These are phyloP conservation scores for Stachybotrys chlorohalonatus DNA, from an alignment of 2,329 filamentous ascomycete species.

Conservation along the genomic window DNA sequence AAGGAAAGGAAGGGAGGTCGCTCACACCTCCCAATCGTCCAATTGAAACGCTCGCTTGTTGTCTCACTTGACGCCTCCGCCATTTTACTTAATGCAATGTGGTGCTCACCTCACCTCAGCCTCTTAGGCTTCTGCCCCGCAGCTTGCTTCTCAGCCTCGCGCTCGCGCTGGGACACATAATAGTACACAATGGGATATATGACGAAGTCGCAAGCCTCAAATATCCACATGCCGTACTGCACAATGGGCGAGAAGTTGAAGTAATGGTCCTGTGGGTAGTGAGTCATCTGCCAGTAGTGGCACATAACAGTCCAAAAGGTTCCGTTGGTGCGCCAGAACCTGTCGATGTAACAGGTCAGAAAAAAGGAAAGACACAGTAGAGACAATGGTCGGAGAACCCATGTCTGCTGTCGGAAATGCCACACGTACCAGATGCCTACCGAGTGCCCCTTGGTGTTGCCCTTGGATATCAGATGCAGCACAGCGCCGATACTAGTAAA, in stretches of 20 bases:
- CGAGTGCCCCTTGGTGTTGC: not conserved
- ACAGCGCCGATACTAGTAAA: not conserved
- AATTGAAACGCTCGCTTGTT: too few species aligned
- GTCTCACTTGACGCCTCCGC: too few species aligned
- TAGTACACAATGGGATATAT: not conserved
- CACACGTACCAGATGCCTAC: not conserved
- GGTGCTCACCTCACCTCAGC: not conserved
- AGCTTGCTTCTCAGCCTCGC: not conserved
- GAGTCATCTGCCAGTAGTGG: not conserved
- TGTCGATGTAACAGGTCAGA: not conserved
- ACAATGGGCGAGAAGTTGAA: not conserved
- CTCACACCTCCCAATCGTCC: too few species aligned
- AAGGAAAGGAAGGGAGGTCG: too few species aligned
- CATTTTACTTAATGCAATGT: too few species aligned
- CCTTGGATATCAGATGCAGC: not conserved
- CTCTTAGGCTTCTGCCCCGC: conserved; percentile 7
- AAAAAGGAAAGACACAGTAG: not conserved
- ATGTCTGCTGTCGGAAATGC: not conserved
- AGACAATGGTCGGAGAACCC: not conserved
- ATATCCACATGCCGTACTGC: not conserved
- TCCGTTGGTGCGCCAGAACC: not conserved
- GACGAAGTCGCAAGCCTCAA: not conserved
- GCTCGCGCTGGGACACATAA: not conserved
- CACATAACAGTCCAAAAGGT: not conserved
- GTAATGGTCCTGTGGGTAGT: not conserved